These are phyloP conservation scores for Phaeosphaeriaceae sp. DNA, from an alignment of 2,329 filamentous ascomycete species.

Conservation along the genomic window DNA sequence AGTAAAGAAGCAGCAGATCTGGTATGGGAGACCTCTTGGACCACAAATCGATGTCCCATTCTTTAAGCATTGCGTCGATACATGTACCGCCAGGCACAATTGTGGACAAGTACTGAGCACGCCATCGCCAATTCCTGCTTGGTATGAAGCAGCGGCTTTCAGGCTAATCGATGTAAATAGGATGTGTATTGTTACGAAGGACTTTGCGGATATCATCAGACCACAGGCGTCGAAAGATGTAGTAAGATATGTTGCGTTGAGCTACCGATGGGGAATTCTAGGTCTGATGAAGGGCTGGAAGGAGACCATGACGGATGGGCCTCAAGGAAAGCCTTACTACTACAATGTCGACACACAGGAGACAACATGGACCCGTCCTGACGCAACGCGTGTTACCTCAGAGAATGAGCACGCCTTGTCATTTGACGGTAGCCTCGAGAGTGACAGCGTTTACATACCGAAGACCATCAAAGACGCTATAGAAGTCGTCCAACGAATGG, in stretches of 20 bases:
- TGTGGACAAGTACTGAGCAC: neutral
- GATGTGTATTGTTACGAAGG: neutral
- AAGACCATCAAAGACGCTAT: neutral
- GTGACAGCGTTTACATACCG: neutral
- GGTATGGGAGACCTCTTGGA: slow-evolving; percentile 1
- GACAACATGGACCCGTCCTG: neutral
- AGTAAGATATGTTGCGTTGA: slow-evolving; percentile 1
- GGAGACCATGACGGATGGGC: neutral
- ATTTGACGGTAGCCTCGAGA: neutral
- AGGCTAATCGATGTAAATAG: neutral
- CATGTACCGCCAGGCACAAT: neutral
- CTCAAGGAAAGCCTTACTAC: neutral
- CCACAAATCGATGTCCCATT: neutral
- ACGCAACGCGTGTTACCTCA: neutral
- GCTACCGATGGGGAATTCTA: neutral
- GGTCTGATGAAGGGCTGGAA: neutral
- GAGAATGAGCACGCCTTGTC: slow-evolving; percentile 24
- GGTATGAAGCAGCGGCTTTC: neutral
- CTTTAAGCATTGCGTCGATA: neutral
- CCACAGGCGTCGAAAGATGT: neutral
- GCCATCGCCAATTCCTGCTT: neutral
- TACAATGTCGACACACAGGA: neutral
- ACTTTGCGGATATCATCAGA: neutral
- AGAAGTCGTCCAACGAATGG: neutral
- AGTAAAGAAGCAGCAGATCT: slow-evolving; percentile 1